Base-by-base conservation (phyloP, 1,139 yeast genomes). In the Groenewaldozyma auringiensis region DNA sequence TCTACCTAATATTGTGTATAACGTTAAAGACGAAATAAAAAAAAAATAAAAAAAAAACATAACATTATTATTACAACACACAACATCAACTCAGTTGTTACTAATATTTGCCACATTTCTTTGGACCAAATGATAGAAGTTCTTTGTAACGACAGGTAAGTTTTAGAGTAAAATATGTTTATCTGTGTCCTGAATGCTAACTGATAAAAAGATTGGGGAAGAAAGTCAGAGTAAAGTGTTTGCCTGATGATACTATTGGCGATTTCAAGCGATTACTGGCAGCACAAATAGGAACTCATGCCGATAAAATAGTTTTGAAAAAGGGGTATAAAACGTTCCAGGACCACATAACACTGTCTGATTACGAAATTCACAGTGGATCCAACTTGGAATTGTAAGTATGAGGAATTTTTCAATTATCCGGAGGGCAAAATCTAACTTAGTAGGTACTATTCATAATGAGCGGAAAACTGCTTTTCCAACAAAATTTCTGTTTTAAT, bases 331-430 rank as follows among this genome's bases (percentile, higher is more conserved):
- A 79, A 50, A 78, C 85, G 0, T 81, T 78, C 64, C 89, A 89
- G 62, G 94, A 92, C 59, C 97, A 88, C 60, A 89, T 92, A 49
- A 74, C 89, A 0, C 70, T 92, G 45, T 95, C 83, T 21, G 98
- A 92, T 63, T 92, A 94, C 62, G 98, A 92, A 64, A 79, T 92
- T 14, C 95, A 88, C 60, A 83, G 88, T 62, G 95, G 95, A 18
- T 82, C 84, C 55, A 86, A 82, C 61, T 68, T 92, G 55, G 98
- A 92, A 64, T 67, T 92, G 60, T 92, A 86, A 48, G 65, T 57
- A 13, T 8, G 31, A 25, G 31, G 11, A 25, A 25, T 25, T 8
- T 8, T 13, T 8, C 11, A 25, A 25, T 25, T 8, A 25, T 13
- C 8, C 8, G 13, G 13, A 25, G 13, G 13, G 13, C 8, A 25